Percentiles rank a stretch among this genome's conserved stretches.
Evolutionary conservation across 768 basidiomycete species (phyloP).

Genomic region (Tephrocybe sp.): DNA sequence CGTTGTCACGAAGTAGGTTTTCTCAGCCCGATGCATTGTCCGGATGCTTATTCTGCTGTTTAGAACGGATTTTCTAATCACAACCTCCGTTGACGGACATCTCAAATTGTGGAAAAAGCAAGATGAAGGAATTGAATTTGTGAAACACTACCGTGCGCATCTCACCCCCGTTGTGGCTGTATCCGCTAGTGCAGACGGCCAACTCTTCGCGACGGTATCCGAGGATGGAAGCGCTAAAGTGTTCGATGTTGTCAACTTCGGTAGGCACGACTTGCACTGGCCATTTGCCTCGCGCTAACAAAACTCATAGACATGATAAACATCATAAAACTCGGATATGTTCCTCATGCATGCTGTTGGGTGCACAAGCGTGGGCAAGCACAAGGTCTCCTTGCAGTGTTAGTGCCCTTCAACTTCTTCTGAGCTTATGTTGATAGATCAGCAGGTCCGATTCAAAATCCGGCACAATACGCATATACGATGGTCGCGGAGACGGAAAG

Average conservation of each 20-base stretch:
- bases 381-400: conserved; percentile 88
- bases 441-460: conserved; percentile 75
- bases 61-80: conserved; percentile 92
- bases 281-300: conserved; percentile 1
- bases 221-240: conserved; percentile 94
- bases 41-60: background rate
- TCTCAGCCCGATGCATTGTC: background rate
- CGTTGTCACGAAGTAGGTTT: conserved; percentile 79
- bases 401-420: conserved; percentile 23
- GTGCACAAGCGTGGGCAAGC: conserved; percentile 89
- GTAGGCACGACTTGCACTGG: conserved; percentile 45
- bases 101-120: conserved; percentile 99
- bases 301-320: conserved; percentile 90
- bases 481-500: conserved; percentile 82
- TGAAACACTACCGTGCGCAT: conserved; percentile 97
- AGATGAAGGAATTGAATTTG: conserved; percentile 93
- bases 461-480: conserved; percentile 84
- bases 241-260: conserved; percentile 97
- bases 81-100: conserved; percentile 93
- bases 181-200: conserved; percentile 88
- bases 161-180: conserved; percentile 76
- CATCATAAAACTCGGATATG: conserved; percentile 87
- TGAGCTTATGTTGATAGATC: conserved; percentile 16
- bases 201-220: conserved; percentile 87
- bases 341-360: conserved; percentile 92